phyloP scores from a whole-genome alignment of 331 rosid genomes.

The Prunus yedoensis region DNA sequence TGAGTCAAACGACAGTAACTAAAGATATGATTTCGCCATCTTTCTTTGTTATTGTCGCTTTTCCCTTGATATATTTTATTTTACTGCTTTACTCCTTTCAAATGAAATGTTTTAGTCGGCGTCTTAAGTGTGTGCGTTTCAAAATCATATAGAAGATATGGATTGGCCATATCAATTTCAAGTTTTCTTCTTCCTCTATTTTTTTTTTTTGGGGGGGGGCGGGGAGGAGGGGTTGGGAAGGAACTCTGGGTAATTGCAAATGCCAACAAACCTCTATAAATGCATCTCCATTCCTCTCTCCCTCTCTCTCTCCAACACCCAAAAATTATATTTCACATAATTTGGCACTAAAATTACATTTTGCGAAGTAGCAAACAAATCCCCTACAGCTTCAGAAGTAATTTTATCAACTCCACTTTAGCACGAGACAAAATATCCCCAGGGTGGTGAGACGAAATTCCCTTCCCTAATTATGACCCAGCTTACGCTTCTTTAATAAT shows the following conservation, averaged over 20 bases:
- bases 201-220: not conserved
- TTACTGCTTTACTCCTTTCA: too few relatives aligned
- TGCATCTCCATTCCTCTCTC: not conserved
- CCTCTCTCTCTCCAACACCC: not conserved
- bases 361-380: not conserved
- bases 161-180: too few relatives aligned
- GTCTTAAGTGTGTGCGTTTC: too few relatives aligned
- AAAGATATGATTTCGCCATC: too few relatives aligned
- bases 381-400: conserved; percentile 1
- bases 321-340: not conserved
- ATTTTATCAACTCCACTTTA: not conserved
- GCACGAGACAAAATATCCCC: not conserved
- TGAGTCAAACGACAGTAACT: too few relatives aligned
- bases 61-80: too few relatives aligned
- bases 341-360: not conserved
- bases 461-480: conserved; percentile 17
- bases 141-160: too few relatives aligned
- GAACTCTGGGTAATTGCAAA: not conserved
- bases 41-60: too few relatives aligned
- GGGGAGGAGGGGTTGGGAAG: not conserved
- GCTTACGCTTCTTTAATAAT: conserved; percentile 45
- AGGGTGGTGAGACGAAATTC: not conserved
- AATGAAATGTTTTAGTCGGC: too few relatives aligned
- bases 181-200: not conserved
- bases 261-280: not conserved